Evolutionary conservation across 169 alveolate genomes (phyloP), one percentile per base, ranked within the genome.

Genomic region (Toxoplasma gondii): DNA sequence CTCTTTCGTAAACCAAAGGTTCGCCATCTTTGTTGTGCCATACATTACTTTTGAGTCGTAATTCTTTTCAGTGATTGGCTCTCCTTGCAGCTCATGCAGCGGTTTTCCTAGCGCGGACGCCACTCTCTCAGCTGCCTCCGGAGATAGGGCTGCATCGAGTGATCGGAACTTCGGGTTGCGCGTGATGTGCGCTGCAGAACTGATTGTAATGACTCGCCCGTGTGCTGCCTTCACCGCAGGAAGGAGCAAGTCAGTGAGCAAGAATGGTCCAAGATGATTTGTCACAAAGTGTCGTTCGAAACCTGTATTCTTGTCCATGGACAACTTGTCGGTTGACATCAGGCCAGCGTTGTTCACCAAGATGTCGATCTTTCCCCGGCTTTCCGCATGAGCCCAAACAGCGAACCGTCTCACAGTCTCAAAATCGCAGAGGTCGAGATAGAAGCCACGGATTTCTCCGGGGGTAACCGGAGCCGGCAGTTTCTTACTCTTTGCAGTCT

Each of bases 331-430:
- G 9, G 84, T 74, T 9, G 84, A 74, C 45, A 74, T 36, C 45
- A 74, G 39, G 49, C 84, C 84, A n/a, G 84, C 84, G n/a, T 74
- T 74, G 84, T 74, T 74, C 43, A 74, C 43, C 45, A 74, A n/a
- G 44, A 74, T 34, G 84, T 74, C 84, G 44, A 74, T 74, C n/a
- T 74, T 74, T 12, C 84, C 84, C 12, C 84, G 49, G n/a, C 84
- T 74, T n/a, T 74, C 84, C 0, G 84, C 38, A 74, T 5, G 39
- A 74, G 84, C 84, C 84, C 84, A 74, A 9, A 9, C 84, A 9
- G 84, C 84, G 44, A 74, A 74, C 5, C 45, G 49, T 24, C 43
- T 41, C 17, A 74, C 84, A n/a, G 49, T 31, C 17, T 74, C 44
- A 16, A 74, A 74, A 36, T 74, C 84, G 49, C 39, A 74, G 49